These are phyloP conservation scores for Exserohilum turcica DNA, from an alignment of 2,329 filamentous ascomycete genomes.

Conservation along the genomic window DNA sequence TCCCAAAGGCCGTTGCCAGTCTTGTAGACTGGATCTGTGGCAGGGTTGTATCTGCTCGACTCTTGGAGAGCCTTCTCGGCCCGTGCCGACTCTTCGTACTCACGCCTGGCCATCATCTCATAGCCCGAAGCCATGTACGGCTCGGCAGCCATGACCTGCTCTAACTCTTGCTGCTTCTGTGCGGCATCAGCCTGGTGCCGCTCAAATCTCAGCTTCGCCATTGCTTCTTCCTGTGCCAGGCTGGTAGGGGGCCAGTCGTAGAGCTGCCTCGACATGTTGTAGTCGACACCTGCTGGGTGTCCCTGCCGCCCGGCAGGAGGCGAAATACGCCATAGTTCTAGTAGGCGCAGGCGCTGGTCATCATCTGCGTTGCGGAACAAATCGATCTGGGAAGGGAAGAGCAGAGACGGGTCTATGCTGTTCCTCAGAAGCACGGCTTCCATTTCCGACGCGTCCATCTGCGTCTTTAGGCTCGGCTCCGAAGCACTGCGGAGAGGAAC, in stretches of 20 bases:
- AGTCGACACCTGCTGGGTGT: conserved; percentile 49
- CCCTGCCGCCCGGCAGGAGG: conserved; percentile 60
- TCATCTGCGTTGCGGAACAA: conserved; percentile 78
- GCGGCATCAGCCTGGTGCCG: conserved; percentile 42
- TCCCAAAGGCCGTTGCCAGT: conserved; percentile 51
- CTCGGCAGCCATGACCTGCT: conserved; percentile 59
- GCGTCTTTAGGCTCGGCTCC: conserved; percentile 38
- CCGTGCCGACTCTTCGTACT: conserved; percentile 62
- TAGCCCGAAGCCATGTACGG: conserved; percentile 88
- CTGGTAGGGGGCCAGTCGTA: conserved; percentile 61
- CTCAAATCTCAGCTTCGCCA: conserved; percentile 66
- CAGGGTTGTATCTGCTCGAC: conserved; percentile 56
- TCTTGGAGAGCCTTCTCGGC: conserved; percentile 35
- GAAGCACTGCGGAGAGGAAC: conserved; percentile 48
- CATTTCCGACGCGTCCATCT: conserved; percentile 48
- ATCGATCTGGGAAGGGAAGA: conserved; percentile 76
- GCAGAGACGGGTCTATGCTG: conserved; percentile 69
- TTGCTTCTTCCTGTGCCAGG: conserved; percentile 59
- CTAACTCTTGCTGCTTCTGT: conserved; percentile 29
- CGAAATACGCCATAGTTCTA: conserved; percentile 85
- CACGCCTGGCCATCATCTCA: conserved; percentile 68
- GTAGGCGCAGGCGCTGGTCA: conserved; percentile 72
- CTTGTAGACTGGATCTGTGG: conserved; percentile 73
- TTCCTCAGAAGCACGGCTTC: conserved; percentile 67
- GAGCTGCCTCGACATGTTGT: conserved; percentile 50